Conservation (phyloP, 495 filamentous ascomycete genomes). For the Annulohypoxylon bovei region DNA sequence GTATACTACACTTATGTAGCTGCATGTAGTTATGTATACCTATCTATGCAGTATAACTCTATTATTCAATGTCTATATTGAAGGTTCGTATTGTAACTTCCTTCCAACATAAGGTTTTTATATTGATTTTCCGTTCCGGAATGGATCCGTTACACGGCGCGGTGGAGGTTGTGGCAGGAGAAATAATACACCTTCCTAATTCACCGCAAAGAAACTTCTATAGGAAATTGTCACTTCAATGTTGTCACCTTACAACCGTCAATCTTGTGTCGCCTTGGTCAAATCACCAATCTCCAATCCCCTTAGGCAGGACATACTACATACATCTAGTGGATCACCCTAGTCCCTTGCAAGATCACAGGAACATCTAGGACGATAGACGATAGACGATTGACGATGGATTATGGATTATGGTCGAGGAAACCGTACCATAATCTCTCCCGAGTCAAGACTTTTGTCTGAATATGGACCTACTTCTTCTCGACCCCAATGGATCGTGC, state of each 20-base stretch:
- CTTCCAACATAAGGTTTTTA: neutral
- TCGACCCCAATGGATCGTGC: slow-evolving; percentile 30
- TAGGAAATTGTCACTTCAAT: slow-evolving; percentile 3
- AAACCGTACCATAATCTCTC: neutral
- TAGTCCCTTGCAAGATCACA: neutral
- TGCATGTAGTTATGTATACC: neutral
- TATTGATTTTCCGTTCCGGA: slow-evolving; percentile 23
- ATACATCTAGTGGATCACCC: slow-evolving; percentile 7
- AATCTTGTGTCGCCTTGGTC: slow-evolving; percentile 13
- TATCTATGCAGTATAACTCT: too few relatives aligned
- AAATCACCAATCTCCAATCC: neutral
- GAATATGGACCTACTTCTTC: slow-evolving; percentile 15
- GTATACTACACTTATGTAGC: neutral
- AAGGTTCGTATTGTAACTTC: neutral
- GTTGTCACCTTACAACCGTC: neutral
- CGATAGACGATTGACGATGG: neutral
- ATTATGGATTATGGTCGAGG: neutral
- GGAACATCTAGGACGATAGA: neutral
- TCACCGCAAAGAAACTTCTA: slow-evolving; percentile 14
- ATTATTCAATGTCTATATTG: neutral
- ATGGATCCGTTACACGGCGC: slow-evolving; percentile 15
- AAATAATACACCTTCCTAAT: slow-evolving; percentile 26
- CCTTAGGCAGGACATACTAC: neutral
- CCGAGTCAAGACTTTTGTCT: neutral
- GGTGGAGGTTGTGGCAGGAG: slow-evolving; percentile 22